These are phyloP conservation scores for Tolypocladium tundrense DNA, from an alignment of 2,329 filamentous ascomycete species.

Conservation along the genomic window DNA sequence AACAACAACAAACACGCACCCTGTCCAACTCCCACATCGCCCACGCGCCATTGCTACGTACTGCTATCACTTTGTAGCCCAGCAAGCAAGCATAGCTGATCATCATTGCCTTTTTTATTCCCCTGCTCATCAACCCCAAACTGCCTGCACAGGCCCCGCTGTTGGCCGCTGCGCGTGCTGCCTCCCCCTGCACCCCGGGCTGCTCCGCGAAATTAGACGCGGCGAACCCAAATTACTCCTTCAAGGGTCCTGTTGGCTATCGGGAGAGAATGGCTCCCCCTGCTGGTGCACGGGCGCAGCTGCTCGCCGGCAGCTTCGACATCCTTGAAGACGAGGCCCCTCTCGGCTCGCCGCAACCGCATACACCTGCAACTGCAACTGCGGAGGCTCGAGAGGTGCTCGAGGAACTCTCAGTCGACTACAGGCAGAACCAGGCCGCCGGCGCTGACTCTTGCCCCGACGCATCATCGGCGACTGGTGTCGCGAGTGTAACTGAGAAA, in stretches of 20 bases:
- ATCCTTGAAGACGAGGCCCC: conserved; percentile 4
- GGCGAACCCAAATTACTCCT: background rate
- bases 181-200: background rate
- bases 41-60: background rate
- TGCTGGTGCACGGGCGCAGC: background rate
- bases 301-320: conserved; percentile 2
- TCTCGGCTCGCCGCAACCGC: background rate
- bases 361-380: background rate
- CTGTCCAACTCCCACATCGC: background rate
- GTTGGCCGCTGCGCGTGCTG: background rate
- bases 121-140: background rate
- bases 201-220: background rate
- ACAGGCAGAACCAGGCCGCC: conserved; percentile 14
- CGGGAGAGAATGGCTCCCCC: background rate
- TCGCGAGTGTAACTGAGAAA: background rate
- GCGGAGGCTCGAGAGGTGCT: conserved; percentile 11
- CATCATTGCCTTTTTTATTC: background rate
- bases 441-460: conserved; percentile 5
- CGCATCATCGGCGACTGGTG: background rate
- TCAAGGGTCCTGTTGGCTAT: background rate
- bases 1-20: background rate
- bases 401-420: conserved; percentile 15
- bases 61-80: background rate
- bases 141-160: background rate
- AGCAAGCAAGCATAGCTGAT: background rate